Percentiles rank a stretch among this genome's conserved stretches.
Evolutionary conservation across 225 moss, liverwort and hornwort species (phyloP).

Genomic region (Neckera pumila): DNA sequence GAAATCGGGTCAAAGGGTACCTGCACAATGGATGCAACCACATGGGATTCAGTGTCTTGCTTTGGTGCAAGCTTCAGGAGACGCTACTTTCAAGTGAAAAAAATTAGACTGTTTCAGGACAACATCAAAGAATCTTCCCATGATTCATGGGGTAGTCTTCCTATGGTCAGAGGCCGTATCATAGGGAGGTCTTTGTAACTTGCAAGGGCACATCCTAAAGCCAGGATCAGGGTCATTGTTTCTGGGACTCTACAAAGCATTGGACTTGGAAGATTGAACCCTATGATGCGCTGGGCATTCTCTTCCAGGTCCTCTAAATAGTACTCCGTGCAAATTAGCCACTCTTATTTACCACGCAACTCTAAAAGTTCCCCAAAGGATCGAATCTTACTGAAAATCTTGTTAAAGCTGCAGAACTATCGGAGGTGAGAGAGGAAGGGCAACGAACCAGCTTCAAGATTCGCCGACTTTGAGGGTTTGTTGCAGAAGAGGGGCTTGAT

Average conservation of each 20-base stretch:
- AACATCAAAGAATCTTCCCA: not conserved
- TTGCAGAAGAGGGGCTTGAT: not conserved
- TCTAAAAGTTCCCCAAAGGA: not conserved
- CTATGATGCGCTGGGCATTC: no score
- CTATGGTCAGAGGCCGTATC: not conserved
- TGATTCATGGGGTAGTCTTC: not conserved
- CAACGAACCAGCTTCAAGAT: not conserved
- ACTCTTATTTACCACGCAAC: not conserved
- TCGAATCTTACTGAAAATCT: not conserved
- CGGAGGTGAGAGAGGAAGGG: not conserved
- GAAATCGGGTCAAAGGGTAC: not conserved
- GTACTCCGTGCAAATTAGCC: not conserved
- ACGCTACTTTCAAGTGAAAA: not conserved
- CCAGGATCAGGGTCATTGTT: not conserved
- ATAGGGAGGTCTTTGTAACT: not conserved
- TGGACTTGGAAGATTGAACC: not conserved
- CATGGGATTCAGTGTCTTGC: not conserved
- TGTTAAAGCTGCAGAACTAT: not conserved
- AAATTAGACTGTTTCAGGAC: no score
- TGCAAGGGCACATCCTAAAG: not conserved
- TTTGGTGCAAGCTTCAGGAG: not conserved
- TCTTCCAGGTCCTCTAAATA: not conserved
- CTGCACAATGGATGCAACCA: not conserved
- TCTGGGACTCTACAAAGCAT: not conserved
- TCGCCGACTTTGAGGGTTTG: not conserved